Conservation (phyloP, 768 basidiomycete species). For the Mycena pura region DNA sequence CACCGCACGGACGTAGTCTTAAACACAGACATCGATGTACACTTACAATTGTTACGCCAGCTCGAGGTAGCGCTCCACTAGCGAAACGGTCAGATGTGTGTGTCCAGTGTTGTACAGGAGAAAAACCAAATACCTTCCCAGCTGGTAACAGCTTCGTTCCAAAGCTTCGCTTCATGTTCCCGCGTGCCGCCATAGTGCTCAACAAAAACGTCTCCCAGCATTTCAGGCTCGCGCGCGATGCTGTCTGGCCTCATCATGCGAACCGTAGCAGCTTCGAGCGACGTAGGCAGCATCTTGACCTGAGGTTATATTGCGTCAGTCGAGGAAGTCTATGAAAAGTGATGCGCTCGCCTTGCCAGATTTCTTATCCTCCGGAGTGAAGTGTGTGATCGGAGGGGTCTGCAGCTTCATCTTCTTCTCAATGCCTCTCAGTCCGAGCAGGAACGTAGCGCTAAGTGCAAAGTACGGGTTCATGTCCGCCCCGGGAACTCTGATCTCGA, state of each 20-base stretch:
- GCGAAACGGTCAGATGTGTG: conserved; percentile 19
- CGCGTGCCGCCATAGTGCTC: conserved; percentile 97
- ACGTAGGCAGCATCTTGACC: conserved; percentile 79
- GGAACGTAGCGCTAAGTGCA: conserved; percentile 86
- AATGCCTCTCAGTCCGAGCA: conserved; percentile 88
- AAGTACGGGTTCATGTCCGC: conserved; percentile 98
- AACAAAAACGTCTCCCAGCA: conserved; percentile 89
- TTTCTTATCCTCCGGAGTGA: conserved; percentile 61
- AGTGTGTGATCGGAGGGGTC: conserved; percentile 71
- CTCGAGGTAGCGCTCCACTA: conserved; percentile 88
- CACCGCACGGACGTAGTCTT: not conserved
- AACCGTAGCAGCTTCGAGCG: conserved; percentile 79
- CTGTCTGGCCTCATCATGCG: conserved; percentile 81
- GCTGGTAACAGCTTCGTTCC: conserved; percentile 89
- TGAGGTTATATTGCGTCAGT: conserved; percentile 41
- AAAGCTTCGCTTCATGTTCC: conserved; percentile 85
- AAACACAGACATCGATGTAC: not conserved
- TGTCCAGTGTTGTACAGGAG: conserved; percentile 5
- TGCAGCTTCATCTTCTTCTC: conserved; percentile 73
- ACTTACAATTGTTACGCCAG: conserved; percentile 53
- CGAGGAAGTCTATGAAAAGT: not conserved
- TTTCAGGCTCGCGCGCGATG: conserved; percentile 74
- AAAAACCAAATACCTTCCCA: conserved; percentile 79
- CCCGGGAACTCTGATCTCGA: conserved; percentile 94
- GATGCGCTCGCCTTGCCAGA: conserved; percentile 54